Conservation (phyloP, 1,284 basidiomycete genomes). For the Trametes pubescens region DNA sequence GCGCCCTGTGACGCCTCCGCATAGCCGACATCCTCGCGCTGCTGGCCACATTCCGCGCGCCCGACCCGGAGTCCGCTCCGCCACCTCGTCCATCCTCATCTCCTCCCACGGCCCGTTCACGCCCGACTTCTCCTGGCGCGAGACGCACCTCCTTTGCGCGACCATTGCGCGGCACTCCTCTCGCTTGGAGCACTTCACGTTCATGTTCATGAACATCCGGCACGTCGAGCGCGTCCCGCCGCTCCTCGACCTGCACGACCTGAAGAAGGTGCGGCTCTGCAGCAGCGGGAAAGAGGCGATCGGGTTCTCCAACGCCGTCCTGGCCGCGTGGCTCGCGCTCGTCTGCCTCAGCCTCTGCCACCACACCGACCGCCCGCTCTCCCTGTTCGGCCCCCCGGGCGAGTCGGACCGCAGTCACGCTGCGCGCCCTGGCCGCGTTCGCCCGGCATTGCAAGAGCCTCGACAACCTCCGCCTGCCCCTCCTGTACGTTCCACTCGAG, state of each 20-base stretch:
- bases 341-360: neutral
- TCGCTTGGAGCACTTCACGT: neutral
- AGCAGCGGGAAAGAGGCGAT: neutral
- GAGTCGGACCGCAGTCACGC: neutral
- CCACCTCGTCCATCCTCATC: neutral
- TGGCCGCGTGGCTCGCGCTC: neutral
- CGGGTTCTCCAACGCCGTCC: neutral
- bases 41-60: neutral
- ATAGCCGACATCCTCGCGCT: neutral
- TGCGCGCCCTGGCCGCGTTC: neutral
- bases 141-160: neutral
- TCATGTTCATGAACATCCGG: neutral
- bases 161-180: neutral
- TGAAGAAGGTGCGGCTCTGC: neutral
- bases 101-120: neutral
- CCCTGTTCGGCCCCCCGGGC: too few species aligned
- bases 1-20: neutral
- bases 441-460: neutral
- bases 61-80: too few species aligned
- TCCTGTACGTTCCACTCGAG: neutral
- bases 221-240: neutral
- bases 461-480: neutral
- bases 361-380: neutral
- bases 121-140: neutral
- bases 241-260: neutral